Evolutionary conservation across 2,329 filamentous ascomycete species (phyloP), one percentile per base, ranked within the genome.

Genomic region (Colletotrichum destructivum): DNA sequence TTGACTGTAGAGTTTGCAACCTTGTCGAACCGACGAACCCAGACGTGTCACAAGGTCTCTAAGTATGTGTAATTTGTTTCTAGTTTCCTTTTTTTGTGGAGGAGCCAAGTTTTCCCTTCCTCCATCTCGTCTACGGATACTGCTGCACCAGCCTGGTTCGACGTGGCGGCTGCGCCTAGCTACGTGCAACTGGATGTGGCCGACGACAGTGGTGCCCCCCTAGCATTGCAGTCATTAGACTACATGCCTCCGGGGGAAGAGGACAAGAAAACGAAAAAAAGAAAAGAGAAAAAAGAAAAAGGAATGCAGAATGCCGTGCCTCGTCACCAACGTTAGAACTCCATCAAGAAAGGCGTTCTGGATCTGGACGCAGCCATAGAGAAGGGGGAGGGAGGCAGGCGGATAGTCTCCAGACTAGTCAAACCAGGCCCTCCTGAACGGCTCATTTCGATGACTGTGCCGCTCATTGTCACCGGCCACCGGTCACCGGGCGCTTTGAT

Each of bases 391-490:
- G 31, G 31, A 31, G 31, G 6, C 5, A 31, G 31, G 31, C 31
- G 1, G 7, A 31, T 7, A 31, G 31, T 31, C 31, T 9, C 46
- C 26, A 21, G 38, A 26, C 38, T 5, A 51, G 54, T 13, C 44
- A 52, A 46, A n/a, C 46, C 38, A 61, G 42, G 51, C 51, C 44
- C 13, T 69, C 44, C 52, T n/a, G 62, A 63, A 59, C 69, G 57
- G 51, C 51, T 49, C 51, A 51, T 42, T 59, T 21, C 31, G 42
- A 13, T 21, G 26, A 51, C 49, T 62, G 56, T 52, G 63, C 51
- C 49, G 67, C 62, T 26, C 12, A 71, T 62, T 63, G 65, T 63
- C 65, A 69, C 54, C 65, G 52, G 69, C 64, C 65, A 55, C 46
- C 65, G 52, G 69, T 69, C 65, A 55, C 40, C 44, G n/a, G 57